Evolutionary conservation across 129 eudicot genomes (phyloP).

Genomic region (Artemisia tridentata): DNA sequence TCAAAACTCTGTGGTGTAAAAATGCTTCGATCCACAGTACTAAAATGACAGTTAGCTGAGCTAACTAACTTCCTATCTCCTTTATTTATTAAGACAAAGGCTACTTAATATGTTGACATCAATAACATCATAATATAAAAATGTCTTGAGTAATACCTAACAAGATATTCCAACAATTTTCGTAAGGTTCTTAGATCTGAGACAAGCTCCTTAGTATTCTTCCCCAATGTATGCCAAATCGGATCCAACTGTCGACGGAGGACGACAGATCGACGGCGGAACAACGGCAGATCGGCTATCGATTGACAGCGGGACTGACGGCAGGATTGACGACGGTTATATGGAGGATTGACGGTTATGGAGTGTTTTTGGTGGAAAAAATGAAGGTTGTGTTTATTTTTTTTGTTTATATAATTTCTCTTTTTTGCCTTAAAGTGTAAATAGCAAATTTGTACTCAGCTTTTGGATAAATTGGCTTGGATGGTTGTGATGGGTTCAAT

Average conservation of each 20-base stretch:
- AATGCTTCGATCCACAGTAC: neutral
- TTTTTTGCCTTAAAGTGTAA: no score
- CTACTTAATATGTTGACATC: neutral
- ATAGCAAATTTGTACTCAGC: no score
- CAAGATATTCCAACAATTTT: conserved; percentile 90
- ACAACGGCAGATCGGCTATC: no score
- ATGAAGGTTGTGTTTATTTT: no score
- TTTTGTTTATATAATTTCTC: no score
- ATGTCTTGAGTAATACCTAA: conserved; percentile 47
- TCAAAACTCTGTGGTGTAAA: neutral
- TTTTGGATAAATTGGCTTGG: no score
- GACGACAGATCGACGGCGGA: no score
- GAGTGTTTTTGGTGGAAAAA: no score
- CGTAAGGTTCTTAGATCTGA: conserved; percentile 88
- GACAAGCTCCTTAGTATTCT: conserved; percentile 93
- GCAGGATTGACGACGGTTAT: no score
- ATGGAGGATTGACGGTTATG: no score
- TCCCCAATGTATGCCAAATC: conserved; percentile 93
- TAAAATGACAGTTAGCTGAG: neutral
- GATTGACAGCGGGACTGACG: no score
- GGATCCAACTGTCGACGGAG: conserved; percentile 94
- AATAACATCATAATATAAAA: neutral
- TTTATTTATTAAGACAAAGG: neutral
- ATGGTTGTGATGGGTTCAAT: no score
- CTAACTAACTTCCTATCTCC: neutral